Conservation (phyloP, 331 rosid species). For the Pyracantha coccinea region DNA sequence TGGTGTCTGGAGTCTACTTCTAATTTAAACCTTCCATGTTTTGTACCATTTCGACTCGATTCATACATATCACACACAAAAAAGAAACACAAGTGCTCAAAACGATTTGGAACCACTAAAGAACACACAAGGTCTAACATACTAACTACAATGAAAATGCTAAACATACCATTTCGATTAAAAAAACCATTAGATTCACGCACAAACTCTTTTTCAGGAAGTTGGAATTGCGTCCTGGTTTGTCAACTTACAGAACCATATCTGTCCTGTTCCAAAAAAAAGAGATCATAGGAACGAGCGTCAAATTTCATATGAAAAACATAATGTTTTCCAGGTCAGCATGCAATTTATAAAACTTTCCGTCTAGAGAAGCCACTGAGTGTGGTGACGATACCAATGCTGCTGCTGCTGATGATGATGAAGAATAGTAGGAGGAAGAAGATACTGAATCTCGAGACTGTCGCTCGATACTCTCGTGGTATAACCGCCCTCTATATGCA, state of each 20-base stretch:
- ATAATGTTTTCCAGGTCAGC: conserved; percentile 44
- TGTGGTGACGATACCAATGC: too few relatives aligned
- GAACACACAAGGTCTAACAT: too few relatives aligned
- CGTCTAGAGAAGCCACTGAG: conserved; percentile 22
- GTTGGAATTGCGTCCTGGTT: background rate
- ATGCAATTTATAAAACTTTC: conserved; percentile 40
- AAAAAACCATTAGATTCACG: conserved; percentile 37
- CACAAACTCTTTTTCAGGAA: conserved; percentile 32
- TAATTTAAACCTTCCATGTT: too few relatives aligned
- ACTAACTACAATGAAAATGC: too few relatives aligned
- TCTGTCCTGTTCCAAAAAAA: background rate
- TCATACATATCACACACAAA: background rate
- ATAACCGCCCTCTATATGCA: conserved; percentile 70
- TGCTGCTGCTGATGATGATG: background rate
- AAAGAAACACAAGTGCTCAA: background rate
- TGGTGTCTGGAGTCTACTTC: background rate
- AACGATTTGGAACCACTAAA: background rate
- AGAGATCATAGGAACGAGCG: background rate
- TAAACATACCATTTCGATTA: background rate
- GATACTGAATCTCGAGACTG: conserved; percentile 10
- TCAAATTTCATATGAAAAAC: conserved; percentile 40
- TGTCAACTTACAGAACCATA: background rate
- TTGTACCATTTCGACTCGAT: background rate
- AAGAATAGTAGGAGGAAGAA: conserved; percentile 7
- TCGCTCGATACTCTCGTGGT: conserved; percentile 43